phyloP scores from a whole-genome alignment of 2,329 filamentous ascomycete species.

The Colletotrichum camelliae region DNA sequence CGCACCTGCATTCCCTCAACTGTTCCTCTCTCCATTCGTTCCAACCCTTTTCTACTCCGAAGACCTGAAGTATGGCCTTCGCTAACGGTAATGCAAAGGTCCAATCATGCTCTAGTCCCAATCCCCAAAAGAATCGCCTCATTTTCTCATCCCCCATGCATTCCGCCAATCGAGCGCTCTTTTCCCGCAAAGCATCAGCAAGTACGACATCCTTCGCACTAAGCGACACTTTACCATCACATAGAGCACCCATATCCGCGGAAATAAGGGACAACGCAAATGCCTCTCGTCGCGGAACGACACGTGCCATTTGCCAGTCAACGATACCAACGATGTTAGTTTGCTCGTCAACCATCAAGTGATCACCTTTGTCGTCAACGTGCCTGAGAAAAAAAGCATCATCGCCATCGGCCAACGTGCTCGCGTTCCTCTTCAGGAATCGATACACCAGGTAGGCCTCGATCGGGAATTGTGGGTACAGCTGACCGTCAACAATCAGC shows the following conservation, averaged over 20 bases:
- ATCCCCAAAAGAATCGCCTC: slow-evolving; percentile 27
- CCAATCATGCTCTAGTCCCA: slow-evolving; percentile 24
- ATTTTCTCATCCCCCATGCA: slow-evolving; percentile 20
- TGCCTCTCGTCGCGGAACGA: not conserved
- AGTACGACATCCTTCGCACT: slow-evolving; percentile 21
- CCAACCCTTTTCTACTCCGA: not conserved
- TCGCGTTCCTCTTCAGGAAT: slow-evolving; percentile 37
- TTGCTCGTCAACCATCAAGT: slow-evolving; percentile 46
- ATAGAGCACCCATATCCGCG: slow-evolving; percentile 2
- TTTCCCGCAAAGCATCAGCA: slow-evolving; percentile 10
- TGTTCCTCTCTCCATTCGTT: not conserved
- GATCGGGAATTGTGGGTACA: slow-evolving; percentile 31
- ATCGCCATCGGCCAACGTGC: slow-evolving; percentile 32
- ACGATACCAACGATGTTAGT: slow-evolving; percentile 42
- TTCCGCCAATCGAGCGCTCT: not conserved
- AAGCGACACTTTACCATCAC: slow-evolving; percentile 12
- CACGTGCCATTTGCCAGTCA: slow-evolving; percentile 27
- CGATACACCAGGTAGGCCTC: slow-evolving; percentile 41
- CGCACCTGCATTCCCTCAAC: not conserved
- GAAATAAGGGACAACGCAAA: not conserved
- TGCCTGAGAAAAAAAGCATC: slow-evolving; percentile 38
- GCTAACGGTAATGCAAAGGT: slow-evolving; percentile 23
- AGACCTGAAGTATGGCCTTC: slow-evolving; percentile 20
- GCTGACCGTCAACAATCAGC: slow-evolving; percentile 35
- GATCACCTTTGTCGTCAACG: slow-evolving; percentile 50